Evolutionary conservation across 2,329 filamentous ascomycete species (phyloP).

Genomic region (Stemphylium vesicarium): DNA sequence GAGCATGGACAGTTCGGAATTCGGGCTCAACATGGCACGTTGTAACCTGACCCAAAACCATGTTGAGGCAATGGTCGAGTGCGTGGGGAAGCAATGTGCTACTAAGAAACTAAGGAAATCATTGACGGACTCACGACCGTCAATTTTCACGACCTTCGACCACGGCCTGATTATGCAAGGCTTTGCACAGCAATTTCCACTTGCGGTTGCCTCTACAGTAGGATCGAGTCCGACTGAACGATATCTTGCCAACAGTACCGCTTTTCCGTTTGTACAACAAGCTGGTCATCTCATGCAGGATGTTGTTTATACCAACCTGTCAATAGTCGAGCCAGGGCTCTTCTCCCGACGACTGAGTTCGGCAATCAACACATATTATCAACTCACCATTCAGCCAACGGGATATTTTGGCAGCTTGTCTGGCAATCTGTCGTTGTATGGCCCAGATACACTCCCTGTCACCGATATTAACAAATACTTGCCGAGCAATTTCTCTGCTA

Average conservation of each 20-base stretch:
- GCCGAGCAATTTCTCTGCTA: slow-evolving; percentile 26
- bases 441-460: slow-evolving; percentile 31
- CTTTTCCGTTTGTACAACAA: slow-evolving; percentile 26
- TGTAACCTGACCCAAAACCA: slow-evolving; percentile 32
- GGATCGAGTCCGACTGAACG: slow-evolving; percentile 34
- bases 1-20: neutral
- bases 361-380: slow-evolving; percentile 43
- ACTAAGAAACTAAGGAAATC: slow-evolving; percentile 25
- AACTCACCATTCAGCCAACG: slow-evolving; percentile 32
- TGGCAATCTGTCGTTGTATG: slow-evolving; percentile 29
- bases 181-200: slow-evolving; percentile 22
- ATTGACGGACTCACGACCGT: slow-evolving; percentile 18
- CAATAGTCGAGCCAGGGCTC: slow-evolving; percentile 6
- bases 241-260: slow-evolving; percentile 29
- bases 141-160: slow-evolving; percentile 27
- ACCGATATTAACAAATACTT: slow-evolving; percentile 34
- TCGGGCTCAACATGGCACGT: slow-evolving; percentile 23
- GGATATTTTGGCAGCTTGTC: slow-evolving; percentile 34
- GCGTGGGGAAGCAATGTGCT: slow-evolving; percentile 17
- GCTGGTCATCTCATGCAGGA: slow-evolving; percentile 3
- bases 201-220: slow-evolving; percentile 4
- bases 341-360: slow-evolving; percentile 33
- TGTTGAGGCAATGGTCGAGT: slow-evolving; percentile 30
- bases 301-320: slow-evolving; percentile 20
- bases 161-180: slow-evolving; percentile 8